Conservation (phyloP, 176 grass and related monocot species). For the Eragrostis curvula region DNA sequence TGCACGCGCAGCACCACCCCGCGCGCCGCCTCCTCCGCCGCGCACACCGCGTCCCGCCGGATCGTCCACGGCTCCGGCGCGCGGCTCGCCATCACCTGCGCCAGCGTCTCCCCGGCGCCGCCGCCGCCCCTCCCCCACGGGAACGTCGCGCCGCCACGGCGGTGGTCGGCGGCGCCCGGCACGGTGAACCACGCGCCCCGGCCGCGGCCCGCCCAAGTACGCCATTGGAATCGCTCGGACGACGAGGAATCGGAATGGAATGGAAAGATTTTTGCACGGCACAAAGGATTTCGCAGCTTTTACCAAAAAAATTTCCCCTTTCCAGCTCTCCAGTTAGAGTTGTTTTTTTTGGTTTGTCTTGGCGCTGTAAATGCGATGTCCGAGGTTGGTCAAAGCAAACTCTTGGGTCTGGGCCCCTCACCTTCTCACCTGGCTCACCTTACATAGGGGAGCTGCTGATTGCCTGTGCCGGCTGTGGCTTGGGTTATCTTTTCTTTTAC, state of each 20-base stretch:
- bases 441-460: conserved; percentile 22
- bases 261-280: conserved; percentile 5
- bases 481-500: not conserved
- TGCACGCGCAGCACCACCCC: conserved; percentile 60
- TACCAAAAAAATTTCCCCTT: not conserved
- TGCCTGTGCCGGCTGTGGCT: not conserved
- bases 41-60: conserved; percentile 20
- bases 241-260: not conserved
- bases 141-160: not conserved
- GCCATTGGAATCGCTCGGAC: conserved; percentile 22
- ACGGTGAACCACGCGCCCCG: not conserved
- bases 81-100: not conserved
- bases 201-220: not conserved
- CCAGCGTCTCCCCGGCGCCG: not conserved
- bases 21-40: conserved; percentile 51
- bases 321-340: not conserved
- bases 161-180: not conserved
- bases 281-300: not conserved
- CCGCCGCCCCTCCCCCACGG: not conserved
- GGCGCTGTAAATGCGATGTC: not conserved
- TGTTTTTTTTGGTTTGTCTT: not conserved
- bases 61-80: not conserved
- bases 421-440: not conserved
- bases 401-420: not conserved
- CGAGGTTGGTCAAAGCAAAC: not conserved